A percentile compares a stretch with the other conserved stretches of the same genome.
These are phyloP conservation scores for Mortierella sp. DNA, from an alignment of 371 early-diverging fungal species.

Conservation along the genomic window DNA sequence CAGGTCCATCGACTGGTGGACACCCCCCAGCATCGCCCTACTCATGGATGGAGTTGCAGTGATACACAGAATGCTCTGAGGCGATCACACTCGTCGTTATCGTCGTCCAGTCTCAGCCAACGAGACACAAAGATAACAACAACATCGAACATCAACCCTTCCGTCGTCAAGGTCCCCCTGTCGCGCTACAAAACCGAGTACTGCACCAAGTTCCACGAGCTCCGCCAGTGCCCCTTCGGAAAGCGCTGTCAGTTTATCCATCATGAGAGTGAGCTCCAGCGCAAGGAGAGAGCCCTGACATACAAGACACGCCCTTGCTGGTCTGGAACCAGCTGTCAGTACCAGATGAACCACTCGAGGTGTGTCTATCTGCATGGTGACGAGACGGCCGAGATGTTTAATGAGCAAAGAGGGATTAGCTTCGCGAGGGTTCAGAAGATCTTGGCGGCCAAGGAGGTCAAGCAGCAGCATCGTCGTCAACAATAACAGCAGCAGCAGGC, in stretches of 20 bases:
- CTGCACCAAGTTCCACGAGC: constrained; percentile 32
- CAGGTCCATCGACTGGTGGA: background rate
- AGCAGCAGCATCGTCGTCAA: constrained; percentile 13
- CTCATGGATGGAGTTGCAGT: background rate
- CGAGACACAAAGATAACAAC: background rate
- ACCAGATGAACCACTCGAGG: constrained; percentile 34
- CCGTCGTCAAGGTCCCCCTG: background rate
- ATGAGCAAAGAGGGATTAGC: constrained; percentile 33
- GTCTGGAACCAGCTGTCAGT: constrained; percentile 22
- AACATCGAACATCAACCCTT: background rate
- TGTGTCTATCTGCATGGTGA: constrained; percentile 37
- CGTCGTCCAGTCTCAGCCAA: background rate
- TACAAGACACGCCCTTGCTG: constrained; percentile 38
- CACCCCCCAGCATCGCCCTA: too few relatives aligned
- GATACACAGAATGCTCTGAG: background rate
- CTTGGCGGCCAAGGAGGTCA: constrained; percentile 15
- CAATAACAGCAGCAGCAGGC: background rate
- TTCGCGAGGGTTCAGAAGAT: constrained; percentile 31
- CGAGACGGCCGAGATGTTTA: constrained; percentile 44
- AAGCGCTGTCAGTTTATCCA: constrained; percentile 41
- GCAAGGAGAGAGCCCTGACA: constrained; percentile 23
- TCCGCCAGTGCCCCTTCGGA: constrained; percentile 29
- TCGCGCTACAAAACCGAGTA: constrained; percentile 38
- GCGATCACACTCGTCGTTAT: too few relatives aligned
- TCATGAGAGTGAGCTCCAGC: constrained; percentile 24